These are phyloP conservation scores for Telopea speciosissima DNA, from an alignment of 177 flowering plant genomes.

Conservation along the genomic window DNA sequence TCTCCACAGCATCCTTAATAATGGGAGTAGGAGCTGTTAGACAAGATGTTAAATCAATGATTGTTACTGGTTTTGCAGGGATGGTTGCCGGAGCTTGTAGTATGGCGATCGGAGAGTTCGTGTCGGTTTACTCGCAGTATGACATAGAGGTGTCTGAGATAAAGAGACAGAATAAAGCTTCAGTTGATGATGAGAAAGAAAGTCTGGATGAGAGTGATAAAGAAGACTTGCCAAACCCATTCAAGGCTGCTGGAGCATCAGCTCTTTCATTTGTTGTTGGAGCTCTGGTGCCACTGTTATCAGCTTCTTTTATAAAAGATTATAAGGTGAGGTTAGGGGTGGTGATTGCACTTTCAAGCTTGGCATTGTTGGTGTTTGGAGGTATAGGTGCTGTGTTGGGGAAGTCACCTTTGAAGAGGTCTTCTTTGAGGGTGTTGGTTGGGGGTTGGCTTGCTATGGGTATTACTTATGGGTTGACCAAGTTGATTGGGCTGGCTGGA, in stretches of 20 bases:
- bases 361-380: constrained; percentile 35
- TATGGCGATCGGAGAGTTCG: constrained; percentile 30
- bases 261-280: constrained; percentile 37
- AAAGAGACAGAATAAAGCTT: constrained; percentile 18
- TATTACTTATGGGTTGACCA: constrained; percentile 38
- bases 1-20: constrained; percentile 27
- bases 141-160: constrained; percentile 28
- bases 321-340: constrained; percentile 31
- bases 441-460: constrained; percentile 51
- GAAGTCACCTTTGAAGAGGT: constrained; percentile 27
- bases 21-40: constrained; percentile 29
- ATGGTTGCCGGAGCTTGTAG: constrained; percentile 27
- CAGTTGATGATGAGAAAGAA: not conserved
- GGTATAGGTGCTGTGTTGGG: constrained; percentile 35
- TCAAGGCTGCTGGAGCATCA: no score
- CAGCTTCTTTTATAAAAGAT: constrained; percentile 31
- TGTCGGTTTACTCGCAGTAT: constrained; percentile 9
- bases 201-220: not conserved
- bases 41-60: constrained; percentile 19
- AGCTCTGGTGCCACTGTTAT: constrained; percentile 32
- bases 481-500: constrained; percentile 28
- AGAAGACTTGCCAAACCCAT: constrained; percentile 17
- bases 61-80: constrained; percentile 24
- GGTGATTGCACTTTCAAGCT: constrained; percentile 24
- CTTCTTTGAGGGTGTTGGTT: constrained; percentile 33